These are phyloP conservation scores for Bonia amplexicaulis DNA, from an alignment of 176 grass and related monocot species.

Conservation along the genomic window DNA sequence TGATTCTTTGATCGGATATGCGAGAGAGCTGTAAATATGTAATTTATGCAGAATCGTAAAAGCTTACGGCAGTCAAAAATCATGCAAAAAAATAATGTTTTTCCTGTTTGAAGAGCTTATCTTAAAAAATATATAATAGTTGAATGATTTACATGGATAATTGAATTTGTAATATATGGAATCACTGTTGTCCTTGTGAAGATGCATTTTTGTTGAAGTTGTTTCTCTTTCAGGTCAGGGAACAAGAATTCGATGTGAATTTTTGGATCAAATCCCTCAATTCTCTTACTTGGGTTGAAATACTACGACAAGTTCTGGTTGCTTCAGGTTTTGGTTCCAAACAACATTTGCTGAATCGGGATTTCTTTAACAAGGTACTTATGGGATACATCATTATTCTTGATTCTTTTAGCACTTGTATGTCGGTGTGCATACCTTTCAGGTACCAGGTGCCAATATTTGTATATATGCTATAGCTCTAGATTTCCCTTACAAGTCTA, in stretches of 20 bases:
- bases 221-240: constrained; percentile 66
- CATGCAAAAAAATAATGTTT: not conserved
- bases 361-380: constrained; percentile 76
- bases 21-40: not conserved
- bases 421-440: not conserved
- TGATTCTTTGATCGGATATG: constrained; percentile 13
- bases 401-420: constrained; percentile 15
- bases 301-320: constrained; percentile 87
- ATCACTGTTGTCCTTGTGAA: not conserved
- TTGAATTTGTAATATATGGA: not conserved
- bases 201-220: constrained; percentile 10
- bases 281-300: constrained; percentile 97
- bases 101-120: constrained; percentile 7
- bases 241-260: constrained; percentile 79
- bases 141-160: constrained; percentile 9
- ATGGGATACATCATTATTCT: not conserved
- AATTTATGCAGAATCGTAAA: not conserved
- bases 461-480: constrained; percentile 6
- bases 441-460: not conserved
- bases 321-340: constrained; percentile 85
- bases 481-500: not conserved
- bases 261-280: constrained; percentile 73
- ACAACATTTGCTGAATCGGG: constrained; percentile 52
- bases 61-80: not conserved
- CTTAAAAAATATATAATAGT: not conserved